phyloP scores from a whole-genome alignment of 169 alveolate species.

The Theileria orientalis region DNA sequence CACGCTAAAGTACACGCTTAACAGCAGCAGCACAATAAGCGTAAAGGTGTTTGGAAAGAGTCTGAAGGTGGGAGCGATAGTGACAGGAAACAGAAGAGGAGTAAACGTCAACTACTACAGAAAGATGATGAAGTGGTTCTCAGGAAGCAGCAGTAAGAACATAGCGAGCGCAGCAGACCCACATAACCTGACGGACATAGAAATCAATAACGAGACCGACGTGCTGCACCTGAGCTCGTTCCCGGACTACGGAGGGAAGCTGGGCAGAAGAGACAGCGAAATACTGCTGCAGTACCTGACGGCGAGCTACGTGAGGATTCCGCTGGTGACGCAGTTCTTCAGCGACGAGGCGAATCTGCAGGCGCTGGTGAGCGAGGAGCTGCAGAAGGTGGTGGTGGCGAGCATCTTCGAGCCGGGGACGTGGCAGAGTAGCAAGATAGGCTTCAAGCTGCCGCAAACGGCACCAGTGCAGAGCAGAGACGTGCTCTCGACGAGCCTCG shows the following conservation, averaged over 20 bases:
- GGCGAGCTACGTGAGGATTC: conserved; percentile 81
- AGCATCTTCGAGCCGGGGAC: conserved; percentile 79
- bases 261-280: conserved; percentile 78
- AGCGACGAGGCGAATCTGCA: conserved; percentile 75
- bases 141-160: conserved; percentile 24
- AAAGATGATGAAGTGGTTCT: conserved; percentile 61
- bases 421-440: conserved; percentile 69
- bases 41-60: conserved; percentile 62
- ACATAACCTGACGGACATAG: conserved; percentile 50
- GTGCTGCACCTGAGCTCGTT: conserved; percentile 72
- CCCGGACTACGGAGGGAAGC: conserved; percentile 74
- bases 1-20: conserved; percentile 49
- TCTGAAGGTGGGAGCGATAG: conserved; percentile 42
- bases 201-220: conserved; percentile 76
- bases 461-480: conserved; percentile 71
- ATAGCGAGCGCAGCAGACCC: conserved; percentile 59
- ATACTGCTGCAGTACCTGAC: conserved; percentile 80
- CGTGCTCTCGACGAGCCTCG: conserved; percentile 74
- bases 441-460: conserved; percentile 56
- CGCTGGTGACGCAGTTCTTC: conserved; percentile 80
- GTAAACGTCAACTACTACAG: conserved; percentile 44
- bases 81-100: conserved; percentile 18
- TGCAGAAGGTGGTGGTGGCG: conserved; percentile 76
- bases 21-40: conserved; percentile 19
- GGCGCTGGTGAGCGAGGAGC: conserved; percentile 60